Conservation (phyloP, 495 filamentous ascomycete species). For the Hyaloscypha finlandica region DNA sequence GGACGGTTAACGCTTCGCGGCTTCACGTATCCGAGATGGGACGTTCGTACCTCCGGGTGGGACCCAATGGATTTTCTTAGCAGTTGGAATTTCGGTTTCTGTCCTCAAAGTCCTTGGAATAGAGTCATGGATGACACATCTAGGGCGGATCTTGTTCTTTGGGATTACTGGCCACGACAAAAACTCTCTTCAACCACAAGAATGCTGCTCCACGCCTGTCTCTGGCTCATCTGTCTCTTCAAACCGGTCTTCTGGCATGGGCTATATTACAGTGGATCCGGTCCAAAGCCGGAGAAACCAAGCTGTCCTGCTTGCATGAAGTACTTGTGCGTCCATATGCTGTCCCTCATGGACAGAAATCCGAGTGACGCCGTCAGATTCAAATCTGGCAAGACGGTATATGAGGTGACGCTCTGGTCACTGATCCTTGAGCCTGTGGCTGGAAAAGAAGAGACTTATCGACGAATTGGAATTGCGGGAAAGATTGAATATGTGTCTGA, state of each 20-base stretch:
- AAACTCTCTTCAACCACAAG: neutral
- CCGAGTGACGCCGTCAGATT: neutral
- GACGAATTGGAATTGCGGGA: slow-evolving; percentile 4
- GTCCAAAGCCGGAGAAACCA: neutral
- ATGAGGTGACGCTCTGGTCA: neutral
- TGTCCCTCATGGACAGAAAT: slow-evolving; percentile 2
- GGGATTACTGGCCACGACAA: slow-evolving; percentile 8
- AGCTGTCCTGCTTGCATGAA: slow-evolving; percentile 5
- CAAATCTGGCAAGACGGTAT: no score
- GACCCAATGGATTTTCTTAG: neutral
- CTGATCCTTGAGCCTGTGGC: slow-evolving; percentile 7
- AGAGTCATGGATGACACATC: neutral
- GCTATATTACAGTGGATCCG: neutral
- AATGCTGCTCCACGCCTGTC: neutral
- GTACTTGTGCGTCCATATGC: slow-evolving; percentile 6
- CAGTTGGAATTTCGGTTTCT: neutral
- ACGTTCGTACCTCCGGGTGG: slow-evolving; percentile 1
- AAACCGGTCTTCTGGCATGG: neutral
- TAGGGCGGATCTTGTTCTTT: neutral
- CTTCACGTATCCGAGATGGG: slow-evolving; percentile 6
- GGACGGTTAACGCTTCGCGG: neutral
- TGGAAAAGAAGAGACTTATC: neutral
- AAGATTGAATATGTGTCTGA: slow-evolving; percentile 1
- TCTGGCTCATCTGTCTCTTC: neutral
- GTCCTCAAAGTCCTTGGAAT: slow-evolving; percentile 13